A percentile compares a stretch with the other conserved stretches of the same genome.
Evolutionary conservation across 2,329 filamentous ascomycete species (phyloP).

Genomic region (Cladosporium colombiae): DNA sequence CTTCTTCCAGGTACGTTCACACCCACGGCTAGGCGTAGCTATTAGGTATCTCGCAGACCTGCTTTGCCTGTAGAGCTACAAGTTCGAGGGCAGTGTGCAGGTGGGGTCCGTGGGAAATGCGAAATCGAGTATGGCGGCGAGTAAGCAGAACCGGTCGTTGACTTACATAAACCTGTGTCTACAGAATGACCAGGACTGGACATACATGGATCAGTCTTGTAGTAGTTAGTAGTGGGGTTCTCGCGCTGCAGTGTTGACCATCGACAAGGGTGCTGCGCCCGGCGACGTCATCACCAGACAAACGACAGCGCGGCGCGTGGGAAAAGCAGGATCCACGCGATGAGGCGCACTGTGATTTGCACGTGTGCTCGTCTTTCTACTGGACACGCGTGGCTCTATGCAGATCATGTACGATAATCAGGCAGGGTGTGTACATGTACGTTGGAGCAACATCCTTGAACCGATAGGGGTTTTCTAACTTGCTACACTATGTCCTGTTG

Average conservation of each 20-base stretch:
- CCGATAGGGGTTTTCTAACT: background rate
- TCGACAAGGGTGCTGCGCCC: constrained; percentile 5
- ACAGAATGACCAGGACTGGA: background rate
- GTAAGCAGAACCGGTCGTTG: background rate
- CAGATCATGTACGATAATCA: background rate
- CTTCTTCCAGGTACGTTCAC: background rate
- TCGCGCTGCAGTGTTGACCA: background rate
- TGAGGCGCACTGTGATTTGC: background rate
- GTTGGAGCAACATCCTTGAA: background rate
- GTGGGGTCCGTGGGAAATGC: background rate
- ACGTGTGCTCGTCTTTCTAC: background rate
- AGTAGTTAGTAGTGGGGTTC: background rate
- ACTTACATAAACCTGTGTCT: background rate
- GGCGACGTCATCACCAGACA: constrained; percentile 3
- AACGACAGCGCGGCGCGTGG: background rate
- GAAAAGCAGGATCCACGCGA: constrained; percentile 3
- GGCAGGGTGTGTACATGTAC: background rate
- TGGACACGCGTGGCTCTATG: background rate
- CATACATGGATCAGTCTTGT: background rate
- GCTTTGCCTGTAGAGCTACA: background rate
- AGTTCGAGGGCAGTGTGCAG: background rate
- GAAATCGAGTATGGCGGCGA: background rate
- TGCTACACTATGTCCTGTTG: background rate
- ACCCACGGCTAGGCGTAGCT: background rate
- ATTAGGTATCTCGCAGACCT: background rate